phyloP scores from a whole-genome alignment of 2,329 filamentous ascomycete species.

The Huntiella moniliformis region DNA sequence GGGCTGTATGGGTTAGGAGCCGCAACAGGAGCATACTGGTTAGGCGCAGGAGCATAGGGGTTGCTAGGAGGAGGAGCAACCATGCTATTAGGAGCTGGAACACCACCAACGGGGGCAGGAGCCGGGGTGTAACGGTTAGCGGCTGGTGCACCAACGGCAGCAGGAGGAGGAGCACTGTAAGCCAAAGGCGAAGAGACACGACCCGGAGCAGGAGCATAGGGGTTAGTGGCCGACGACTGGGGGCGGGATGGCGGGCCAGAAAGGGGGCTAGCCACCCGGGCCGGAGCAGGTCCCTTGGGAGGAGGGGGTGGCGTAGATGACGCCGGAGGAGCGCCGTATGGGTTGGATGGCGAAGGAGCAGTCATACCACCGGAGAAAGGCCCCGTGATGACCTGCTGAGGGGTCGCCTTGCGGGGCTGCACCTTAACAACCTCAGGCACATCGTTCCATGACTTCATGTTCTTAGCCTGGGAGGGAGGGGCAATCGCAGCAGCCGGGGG shows the following conservation, averaged over 20 bases:
- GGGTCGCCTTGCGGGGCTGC: conserved; percentile 39
- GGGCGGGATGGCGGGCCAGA: conserved; percentile 26
- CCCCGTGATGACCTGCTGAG: conserved; percentile 58
- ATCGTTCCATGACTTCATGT: conserved; percentile 82
- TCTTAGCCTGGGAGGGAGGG: conserved; percentile 51
- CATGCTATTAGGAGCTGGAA: conserved; percentile 21
- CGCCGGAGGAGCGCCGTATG: conserved; percentile 42
- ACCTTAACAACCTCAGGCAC: conserved; percentile 68
- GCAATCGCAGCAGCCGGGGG: conserved; percentile 26
- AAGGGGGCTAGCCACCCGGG: conserved; percentile 55
- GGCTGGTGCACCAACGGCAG: conserved; percentile 45
- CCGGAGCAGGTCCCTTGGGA: conserved; percentile 56
- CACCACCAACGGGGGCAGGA: conserved; percentile 18
- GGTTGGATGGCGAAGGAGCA: conserved; percentile 37
- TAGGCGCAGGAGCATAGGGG: conserved; percentile 26
- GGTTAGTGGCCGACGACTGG: conserved; percentile 12
- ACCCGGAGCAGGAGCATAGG: conserved; percentile 22
- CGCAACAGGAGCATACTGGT: conserved; percentile 23
- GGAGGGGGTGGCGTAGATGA: conserved; percentile 58
- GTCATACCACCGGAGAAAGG: conserved; percentile 51
- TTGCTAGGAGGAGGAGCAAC: conserved; percentile 26
- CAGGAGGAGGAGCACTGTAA: conserved; percentile 57
- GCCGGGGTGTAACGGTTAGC: conserved; percentile 31
- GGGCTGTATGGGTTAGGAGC: conserved; percentile 25
- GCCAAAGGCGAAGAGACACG: conserved; percentile 54